Evolutionary conservation across 768 basidiomycete species (phyloP).

Genomic region (Hericium rajendrae): DNA sequence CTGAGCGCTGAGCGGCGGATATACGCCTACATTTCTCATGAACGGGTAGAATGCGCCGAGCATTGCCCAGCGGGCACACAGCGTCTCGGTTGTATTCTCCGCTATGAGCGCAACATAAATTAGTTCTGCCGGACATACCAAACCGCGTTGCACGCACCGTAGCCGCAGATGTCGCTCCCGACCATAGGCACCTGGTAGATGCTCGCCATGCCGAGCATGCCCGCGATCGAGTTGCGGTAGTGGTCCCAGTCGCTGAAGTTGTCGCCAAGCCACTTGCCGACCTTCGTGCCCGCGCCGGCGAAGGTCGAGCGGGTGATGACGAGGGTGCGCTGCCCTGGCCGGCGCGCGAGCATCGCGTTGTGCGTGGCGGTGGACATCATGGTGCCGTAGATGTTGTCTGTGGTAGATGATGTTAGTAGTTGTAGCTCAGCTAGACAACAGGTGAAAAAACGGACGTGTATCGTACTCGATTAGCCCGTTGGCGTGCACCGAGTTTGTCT

Average conservation of each 20-base stretch:
- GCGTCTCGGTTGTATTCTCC: conserved; percentile 52
- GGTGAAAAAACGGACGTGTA: conserved; percentile 25
- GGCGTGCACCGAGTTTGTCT: conserved; percentile 34
- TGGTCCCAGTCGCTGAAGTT: conserved; percentile 51
- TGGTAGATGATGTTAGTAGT: background rate
- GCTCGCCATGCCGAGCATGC: conserved; percentile 55
- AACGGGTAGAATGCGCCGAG: conserved; percentile 74
- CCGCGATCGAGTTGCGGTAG: conserved; percentile 50
- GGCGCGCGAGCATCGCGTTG: conserved; percentile 50
- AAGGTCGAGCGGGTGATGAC: conserved; percentile 71
- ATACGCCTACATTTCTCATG: conserved; percentile 53
- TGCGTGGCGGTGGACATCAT: conserved; percentile 63
- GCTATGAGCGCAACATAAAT: conserved; percentile 20
- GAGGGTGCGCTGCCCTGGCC: conserved; percentile 50
- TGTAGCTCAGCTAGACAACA: background rate
- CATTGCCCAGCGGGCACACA: conserved; percentile 72
- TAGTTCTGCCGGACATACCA: background rate
- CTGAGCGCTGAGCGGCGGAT: background rate
- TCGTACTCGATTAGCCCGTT: conserved; percentile 55
- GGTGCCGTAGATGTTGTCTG: conserved; percentile 56
- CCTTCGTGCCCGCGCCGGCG: conserved; percentile 53
- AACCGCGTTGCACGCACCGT: conserved; percentile 27
- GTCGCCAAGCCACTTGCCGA: conserved; percentile 73
- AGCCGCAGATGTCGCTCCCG: conserved; percentile 67
- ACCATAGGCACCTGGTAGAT: conserved; percentile 69